Evolutionary conservation across 305 asterid species (phyloP), one percentile per base, ranked within the genome.

Genomic region (Caryopteris hybrid): DNA sequence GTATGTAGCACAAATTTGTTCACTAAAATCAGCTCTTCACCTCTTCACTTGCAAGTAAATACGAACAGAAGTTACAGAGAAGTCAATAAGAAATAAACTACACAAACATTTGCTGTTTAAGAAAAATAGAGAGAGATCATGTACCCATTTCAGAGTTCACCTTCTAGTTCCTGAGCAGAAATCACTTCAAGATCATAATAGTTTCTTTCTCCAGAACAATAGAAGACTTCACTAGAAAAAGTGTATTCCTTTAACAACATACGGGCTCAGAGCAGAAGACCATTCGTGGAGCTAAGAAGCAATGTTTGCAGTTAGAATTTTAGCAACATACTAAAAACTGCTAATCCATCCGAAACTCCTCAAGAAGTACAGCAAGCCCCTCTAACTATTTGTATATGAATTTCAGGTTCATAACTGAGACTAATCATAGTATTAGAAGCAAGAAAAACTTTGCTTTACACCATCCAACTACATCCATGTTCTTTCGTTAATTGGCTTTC

Each of bases 381-480:
- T 52, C 68, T 21, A 81, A 78, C 76, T 68, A 76, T 43, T 42
- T 53, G 56, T 51, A 70, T 66, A 76, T 65, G 25, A 62, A 70
- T 38, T 51, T 38, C 11, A 25, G 9, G 66, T 39, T 56, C 12
- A 52, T 10, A 20, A 25, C 61, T 78, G 78, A 73, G 70, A 78
- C 48, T 73, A 66, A 38, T 76, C 70, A 31, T 74, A 52, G 27
- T 39, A 61, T 3, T 71, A 77, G 56, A 75, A 72, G 70, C 76
- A 58, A n/a, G n/a, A n/a, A n/a, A n/a, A n/a, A n/a, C n/a, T n/a
- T n/a, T n/a, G n/a, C n/a, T 75, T 76, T 47, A 76, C 43, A 36
- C 75, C 86, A 84, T 77, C 89, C 84, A 79, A 55, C 89, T 84
- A 64, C 82, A 75, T 36, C 83, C 85, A 69, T 64, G 33, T 64